Conservation (phyloP, 495 filamentous ascomycete genomes). For the Hypoxylon lenormandii region DNA sequence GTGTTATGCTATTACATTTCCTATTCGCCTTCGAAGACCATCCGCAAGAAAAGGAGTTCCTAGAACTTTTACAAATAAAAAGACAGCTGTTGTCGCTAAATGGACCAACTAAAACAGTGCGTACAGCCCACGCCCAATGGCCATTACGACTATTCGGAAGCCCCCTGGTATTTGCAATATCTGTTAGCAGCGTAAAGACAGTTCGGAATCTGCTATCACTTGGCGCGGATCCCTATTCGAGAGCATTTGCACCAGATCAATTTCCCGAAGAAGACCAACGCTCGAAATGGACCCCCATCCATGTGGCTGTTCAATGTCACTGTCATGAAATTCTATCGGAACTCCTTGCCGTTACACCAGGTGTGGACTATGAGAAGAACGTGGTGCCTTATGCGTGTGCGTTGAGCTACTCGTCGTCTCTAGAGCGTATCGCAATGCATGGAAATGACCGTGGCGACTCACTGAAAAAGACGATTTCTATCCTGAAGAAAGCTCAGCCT, state of each 20-base stretch:
- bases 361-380: not conserved
- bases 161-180: slow-evolving; percentile 46
- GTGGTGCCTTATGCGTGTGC: slow-evolving; percentile 29
- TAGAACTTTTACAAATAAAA: not conserved
- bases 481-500: slow-evolving; percentile 8
- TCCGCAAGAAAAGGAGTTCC: slow-evolving; percentile 10
- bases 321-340: slow-evolving; percentile 35
- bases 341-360: slow-evolving; percentile 27
- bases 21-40: slow-evolving; percentile 38
- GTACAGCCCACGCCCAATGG: slow-evolving; percentile 43
- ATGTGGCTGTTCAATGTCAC: slow-evolving; percentile 49
- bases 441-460: slow-evolving; percentile 11
- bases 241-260: slow-evolving; percentile 19
- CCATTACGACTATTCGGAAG: slow-evolving; percentile 46
- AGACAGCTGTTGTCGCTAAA: slow-evolving; percentile 19
- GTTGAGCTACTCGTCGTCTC: slow-evolving; percentile 37
- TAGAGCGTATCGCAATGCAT: slow-evolving; percentile 46
- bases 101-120: slow-evolving; percentile 15
- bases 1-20: slow-evolving; percentile 35
- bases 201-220: slow-evolving; percentile 37
- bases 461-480: slow-evolving; percentile 15
- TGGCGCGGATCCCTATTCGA: slow-evolving; percentile 29
- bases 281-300: slow-evolving; percentile 47
- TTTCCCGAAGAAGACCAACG: slow-evolving; percentile 15
- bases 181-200: slow-evolving; percentile 23